Base-by-base conservation (phyloP, 257 asterid genomes). In the Cordia subcordata region DNA sequence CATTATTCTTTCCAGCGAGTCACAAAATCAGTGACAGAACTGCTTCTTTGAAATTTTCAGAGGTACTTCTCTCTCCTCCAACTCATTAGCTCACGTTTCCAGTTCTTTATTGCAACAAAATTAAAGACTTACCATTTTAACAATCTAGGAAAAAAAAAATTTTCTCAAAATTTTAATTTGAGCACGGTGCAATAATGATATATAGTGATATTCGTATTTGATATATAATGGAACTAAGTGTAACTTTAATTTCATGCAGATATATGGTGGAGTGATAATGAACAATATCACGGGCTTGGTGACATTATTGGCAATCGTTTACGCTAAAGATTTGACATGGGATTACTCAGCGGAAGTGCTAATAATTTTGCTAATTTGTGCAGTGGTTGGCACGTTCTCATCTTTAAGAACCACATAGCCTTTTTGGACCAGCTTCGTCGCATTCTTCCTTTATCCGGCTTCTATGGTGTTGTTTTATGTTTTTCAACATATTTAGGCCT, bases 11-110 rank as follows among this genome's bases (percentile, higher is more conserved):
- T 53, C 86, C 86, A 53, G 86, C 93, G 8, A 77, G 77, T 60
- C 82, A 65, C 13, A 82, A 81, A 78, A n/a, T n/a, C n/a, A 79
- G 67, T 14, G 57, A 71, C 66, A 72, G 64, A 71, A 72, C 79
- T 53, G 81, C 89, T 58, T 82, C 93, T 53, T 77, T 84, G 75
- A 84, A 86, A 66, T 79, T 84, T 64, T 84, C 93, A 21, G 93
- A 84, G 93, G 89, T 84, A 57, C 4, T 9, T 47, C 53, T 62
- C 60, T 65, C 55, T 49, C 21, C n/a, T n/a, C n/a, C n/a, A n/a
- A n/a, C n/a, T n/a, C n/a, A n/a, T n/a, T n/a, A n/a, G n/a, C n/a
- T n/a, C n/a, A n/a, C n/a, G n/a, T n/a, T n/a, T n/a, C n/a, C n/a
- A n/a, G n/a, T n/a, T n/a, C n/a, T n/a, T n/a, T n/a, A n/a, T n/a